A percentile compares a stretch with the other conserved stretches of the same genome.
phyloP scores from a whole-genome alignment of 2,329 filamentous ascomycete genomes.

The Alternaria arbusti region DNA sequence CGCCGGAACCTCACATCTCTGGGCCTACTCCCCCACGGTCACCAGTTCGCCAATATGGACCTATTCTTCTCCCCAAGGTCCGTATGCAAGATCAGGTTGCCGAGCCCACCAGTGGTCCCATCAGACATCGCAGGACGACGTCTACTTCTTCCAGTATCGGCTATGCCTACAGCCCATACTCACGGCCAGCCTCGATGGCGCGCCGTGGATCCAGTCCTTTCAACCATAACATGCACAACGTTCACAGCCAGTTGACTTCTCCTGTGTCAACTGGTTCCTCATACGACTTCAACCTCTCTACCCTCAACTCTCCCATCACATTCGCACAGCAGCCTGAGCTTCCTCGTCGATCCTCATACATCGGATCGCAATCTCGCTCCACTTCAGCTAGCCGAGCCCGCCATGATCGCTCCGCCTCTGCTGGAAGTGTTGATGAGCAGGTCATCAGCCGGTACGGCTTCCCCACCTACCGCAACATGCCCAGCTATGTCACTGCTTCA shows the following conservation, averaged over 20 bases:
- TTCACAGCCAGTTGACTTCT: conserved; percentile 52
- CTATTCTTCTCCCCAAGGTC: conserved; percentile 83
- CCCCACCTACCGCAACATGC: conserved; percentile 82
- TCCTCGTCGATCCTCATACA: conserved; percentile 44
- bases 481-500: conserved; percentile 60
- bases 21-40: conserved; percentile 74
- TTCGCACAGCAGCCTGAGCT: conserved; percentile 47
- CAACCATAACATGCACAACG: conserved; percentile 40
- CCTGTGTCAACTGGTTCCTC: conserved; percentile 50
- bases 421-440: conserved; percentile 70
- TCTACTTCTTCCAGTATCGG: conserved; percentile 55
- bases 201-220: conserved; percentile 55
- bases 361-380: conserved; percentile 58
- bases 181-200: conserved; percentile 52
- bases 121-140: conserved; percentile 65
- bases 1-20: conserved; percentile 70
- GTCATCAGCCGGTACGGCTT: conserved; percentile 76
- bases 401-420: conserved; percentile 66
- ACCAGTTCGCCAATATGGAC: conserved; percentile 78
- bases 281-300: conserved; percentile 50
- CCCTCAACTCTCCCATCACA: conserved; percentile 70
- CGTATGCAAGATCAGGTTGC: conserved; percentile 82
- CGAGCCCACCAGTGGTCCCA: conserved; percentile 61
- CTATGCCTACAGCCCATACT: conserved; percentile 59
- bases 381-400: conserved; percentile 63